Evolutionary conservation across 1,139 yeast genomes (phyloP).

Genomic region (Magnusiomyces paraingens): DNA sequence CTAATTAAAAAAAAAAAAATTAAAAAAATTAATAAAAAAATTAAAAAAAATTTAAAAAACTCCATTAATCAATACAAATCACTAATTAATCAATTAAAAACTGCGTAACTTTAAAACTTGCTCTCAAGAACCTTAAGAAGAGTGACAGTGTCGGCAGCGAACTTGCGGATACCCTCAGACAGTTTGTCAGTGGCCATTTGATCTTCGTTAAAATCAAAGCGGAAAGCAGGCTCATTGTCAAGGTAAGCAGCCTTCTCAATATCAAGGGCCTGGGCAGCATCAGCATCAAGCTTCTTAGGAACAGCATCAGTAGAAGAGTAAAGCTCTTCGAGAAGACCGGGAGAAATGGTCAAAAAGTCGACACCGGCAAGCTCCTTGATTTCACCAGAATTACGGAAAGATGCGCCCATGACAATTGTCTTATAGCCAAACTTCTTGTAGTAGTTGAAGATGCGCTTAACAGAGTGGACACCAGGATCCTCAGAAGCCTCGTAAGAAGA

Average conservation of each 20-base stretch:
- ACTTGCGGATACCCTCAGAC: constrained; percentile 95
- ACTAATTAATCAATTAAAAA: constrained; percentile 9
- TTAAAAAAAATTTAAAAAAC: not conserved
- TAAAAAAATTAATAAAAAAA: not conserved
- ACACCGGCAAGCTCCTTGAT: constrained; percentile 96
- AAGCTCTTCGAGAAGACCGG: constrained; percentile 85
- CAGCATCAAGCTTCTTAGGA: constrained; percentile 71
- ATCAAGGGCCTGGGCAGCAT: constrained; percentile 49
- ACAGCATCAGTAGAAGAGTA: constrained; percentile 69
- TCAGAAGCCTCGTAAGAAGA: constrained; percentile 58
- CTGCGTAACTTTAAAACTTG: constrained; percentile 39
- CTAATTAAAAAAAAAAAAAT: not conserved
- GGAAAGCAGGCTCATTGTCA: constrained; percentile 83
- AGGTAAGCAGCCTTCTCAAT: constrained; percentile 71
- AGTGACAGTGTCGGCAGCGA: constrained; percentile 89
- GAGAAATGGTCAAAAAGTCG: constrained; percentile 94
- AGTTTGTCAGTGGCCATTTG: constrained; percentile 99
- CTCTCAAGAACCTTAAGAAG: constrained; percentile 72
- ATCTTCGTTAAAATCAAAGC: constrained; percentile 89
- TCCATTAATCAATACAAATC: not conserved
- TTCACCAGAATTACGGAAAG: constrained; percentile 97
- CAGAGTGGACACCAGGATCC: constrained; percentile 97
- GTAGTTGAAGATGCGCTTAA: constrained; percentile 85
- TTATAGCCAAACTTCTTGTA: constrained; percentile 95
- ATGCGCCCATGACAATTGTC: constrained; percentile 99